Conservation (phyloP, 139 green algal genomes). For the Marvania coccoides region DNA sequence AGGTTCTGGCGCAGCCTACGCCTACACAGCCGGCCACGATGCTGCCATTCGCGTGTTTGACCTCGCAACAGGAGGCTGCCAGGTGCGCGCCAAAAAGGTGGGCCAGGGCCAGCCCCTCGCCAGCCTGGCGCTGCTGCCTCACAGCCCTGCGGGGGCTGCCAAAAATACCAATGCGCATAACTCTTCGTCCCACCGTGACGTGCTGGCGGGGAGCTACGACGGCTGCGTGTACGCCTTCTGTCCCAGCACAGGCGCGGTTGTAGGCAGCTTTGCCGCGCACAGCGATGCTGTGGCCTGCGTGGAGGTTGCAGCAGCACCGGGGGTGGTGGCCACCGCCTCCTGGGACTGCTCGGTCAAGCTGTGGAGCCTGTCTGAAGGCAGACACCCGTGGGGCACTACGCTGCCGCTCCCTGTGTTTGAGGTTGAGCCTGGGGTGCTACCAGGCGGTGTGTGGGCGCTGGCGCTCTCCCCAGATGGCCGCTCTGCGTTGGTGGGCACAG, state of each 20-base stretch:
- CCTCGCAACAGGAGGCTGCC: neutral
- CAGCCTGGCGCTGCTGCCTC: conserved; percentile 38
- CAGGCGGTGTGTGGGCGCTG: conserved; percentile 47
- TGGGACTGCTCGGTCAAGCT: conserved; percentile 71
- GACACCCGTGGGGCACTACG: conserved; percentile 49
- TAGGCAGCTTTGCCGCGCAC: conserved; percentile 55
- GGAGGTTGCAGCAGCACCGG: neutral
- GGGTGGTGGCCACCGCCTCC: conserved; percentile 39
- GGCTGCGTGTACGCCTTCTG: conserved; percentile 34
- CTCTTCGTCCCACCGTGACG: conserved; percentile 10
- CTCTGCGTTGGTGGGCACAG: conserved; percentile 33
- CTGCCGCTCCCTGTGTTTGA: conserved; percentile 14
- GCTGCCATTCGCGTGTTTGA: conserved; percentile 43
- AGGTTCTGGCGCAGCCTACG: neutral
- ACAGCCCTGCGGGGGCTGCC: neutral
- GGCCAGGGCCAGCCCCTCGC: conserved; percentile 19
- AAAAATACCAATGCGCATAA: neutral
- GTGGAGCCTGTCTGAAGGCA: conserved; percentile 50
- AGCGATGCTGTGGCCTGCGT: conserved; percentile 62
- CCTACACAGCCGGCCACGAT: conserved; percentile 6
- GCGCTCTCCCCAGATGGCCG: neutral
- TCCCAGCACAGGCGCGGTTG: conserved; percentile 17
- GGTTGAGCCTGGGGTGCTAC: conserved; percentile 39
- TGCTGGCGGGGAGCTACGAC: conserved; percentile 53
- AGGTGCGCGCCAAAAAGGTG: neutral